A percentile compares a stretch with the other conserved stretches of the same genome.
These are phyloP conservation scores for Beauveria asiatica DNA, from an alignment of 2,329 filamentous ascomycete species.

Conservation along the genomic window DNA sequence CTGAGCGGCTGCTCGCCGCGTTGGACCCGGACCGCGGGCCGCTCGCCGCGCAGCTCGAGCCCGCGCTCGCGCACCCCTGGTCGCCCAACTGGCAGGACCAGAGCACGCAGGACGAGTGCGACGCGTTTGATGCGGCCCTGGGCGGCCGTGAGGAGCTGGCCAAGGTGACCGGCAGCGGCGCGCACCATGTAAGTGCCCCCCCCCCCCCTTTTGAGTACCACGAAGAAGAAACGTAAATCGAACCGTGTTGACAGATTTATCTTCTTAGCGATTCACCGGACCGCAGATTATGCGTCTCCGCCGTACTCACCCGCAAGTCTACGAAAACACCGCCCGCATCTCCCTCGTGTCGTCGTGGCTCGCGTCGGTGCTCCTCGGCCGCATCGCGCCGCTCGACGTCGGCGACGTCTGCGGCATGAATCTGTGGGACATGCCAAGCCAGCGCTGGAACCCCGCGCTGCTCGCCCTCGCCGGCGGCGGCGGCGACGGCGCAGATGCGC, in stretches of 20 bases:
- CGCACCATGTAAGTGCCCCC: constrained; percentile 67
- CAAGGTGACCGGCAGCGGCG: constrained; percentile 76
- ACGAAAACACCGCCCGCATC: constrained; percentile 72
- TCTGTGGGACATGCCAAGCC: constrained; percentile 77
- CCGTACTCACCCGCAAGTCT: constrained; percentile 70
- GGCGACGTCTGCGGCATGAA: constrained; percentile 96
- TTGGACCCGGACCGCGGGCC: constrained; percentile 49
- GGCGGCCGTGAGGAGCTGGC: constrained; percentile 63
- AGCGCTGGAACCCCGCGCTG: constrained; percentile 65
- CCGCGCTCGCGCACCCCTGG: constrained; percentile 72
- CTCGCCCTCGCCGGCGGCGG: constrained; percentile 65
- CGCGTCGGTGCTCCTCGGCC: constrained; percentile 79
- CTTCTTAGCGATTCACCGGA: constrained; percentile 77
- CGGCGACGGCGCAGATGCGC: constrained; percentile 43
- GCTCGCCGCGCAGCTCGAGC: constrained; percentile 62
- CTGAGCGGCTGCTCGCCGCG: constrained; percentile 52
- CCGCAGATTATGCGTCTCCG: constrained; percentile 89
- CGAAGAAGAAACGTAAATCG: too few species aligned
- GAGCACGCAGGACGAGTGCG: constrained; percentile 86
- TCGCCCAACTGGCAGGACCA: constrained; percentile 98
- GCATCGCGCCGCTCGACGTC: constrained; percentile 83
- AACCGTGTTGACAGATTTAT: background rate
- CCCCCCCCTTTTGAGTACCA: too few species aligned
- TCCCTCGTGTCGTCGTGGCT: constrained; percentile 94
- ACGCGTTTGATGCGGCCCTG: constrained; percentile 70